Percentiles rank a stretch among this genome's conserved stretches.
phyloP scores from a whole-genome alignment of 2,329 filamentous ascomycete genomes.

The Periconia digitata region DNA sequence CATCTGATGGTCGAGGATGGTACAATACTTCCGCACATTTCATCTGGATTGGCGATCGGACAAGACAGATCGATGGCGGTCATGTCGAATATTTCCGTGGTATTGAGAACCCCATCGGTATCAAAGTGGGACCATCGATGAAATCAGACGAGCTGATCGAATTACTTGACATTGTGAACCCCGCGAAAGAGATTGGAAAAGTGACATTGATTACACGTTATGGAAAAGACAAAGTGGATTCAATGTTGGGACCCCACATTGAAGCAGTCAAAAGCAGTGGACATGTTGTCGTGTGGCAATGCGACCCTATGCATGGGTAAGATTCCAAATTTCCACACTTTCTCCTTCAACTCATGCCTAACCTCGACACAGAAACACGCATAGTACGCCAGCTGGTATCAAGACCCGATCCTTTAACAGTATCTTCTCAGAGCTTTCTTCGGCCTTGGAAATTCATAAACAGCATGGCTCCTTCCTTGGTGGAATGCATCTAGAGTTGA shows the following conservation, averaged over 20 bases:
- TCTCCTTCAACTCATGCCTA: not conserved
- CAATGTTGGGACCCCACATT: constrained; percentile 81
- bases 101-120: constrained; percentile 91
- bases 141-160: constrained; percentile 71
- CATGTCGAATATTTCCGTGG: constrained; percentile 98
- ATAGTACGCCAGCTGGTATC: constrained; percentile 70
- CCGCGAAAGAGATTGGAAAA: constrained; percentile 78
- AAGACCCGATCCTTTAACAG: constrained; percentile 92
- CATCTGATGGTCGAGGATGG: constrained; percentile 61
- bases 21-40: constrained; percentile 97
- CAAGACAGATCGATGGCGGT: constrained; percentile 85
- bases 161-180: constrained; percentile 85
- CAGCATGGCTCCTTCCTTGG: constrained; percentile 83
- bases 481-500: constrained; percentile 92
- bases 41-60: constrained; percentile 97
- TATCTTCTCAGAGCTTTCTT: constrained; percentile 83
- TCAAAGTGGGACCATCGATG: constrained; percentile 93
- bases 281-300: constrained; percentile 88
- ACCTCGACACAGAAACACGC: constrained; percentile 53
- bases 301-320: constrained; percentile 94
- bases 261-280: constrained; percentile 80
- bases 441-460: constrained; percentile 82
- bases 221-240: constrained; percentile 74
- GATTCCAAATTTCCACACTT: constrained; percentile 18
- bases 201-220: constrained; percentile 96